Percentiles rank a stretch among this genome's conserved stretches.
Evolutionary conservation across 139 green algal genomes (phyloP).

Genomic region (Zygnema circumcarinatum): DNA sequence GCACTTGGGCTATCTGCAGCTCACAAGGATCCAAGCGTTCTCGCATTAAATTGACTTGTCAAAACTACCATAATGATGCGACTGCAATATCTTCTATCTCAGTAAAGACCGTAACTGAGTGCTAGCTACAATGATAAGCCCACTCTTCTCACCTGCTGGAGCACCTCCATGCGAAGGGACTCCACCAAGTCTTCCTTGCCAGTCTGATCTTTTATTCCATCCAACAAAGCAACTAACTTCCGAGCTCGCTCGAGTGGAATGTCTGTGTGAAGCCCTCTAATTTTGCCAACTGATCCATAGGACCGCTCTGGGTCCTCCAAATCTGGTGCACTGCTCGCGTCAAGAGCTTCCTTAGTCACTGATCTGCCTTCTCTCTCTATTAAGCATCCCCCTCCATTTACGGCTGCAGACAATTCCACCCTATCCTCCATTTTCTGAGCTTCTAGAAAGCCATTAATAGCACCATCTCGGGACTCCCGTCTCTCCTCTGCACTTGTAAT

Average conservation of each 20-base stretch:
- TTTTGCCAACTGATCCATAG: neutral
- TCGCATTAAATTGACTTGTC: no score
- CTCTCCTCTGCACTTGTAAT: neutral
- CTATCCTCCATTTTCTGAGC: neutral
- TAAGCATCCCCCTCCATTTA: neutral
- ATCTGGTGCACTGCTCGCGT: neutral
- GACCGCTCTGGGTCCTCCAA: neutral
- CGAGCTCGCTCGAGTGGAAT: neutral
- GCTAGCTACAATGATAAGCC: no score
- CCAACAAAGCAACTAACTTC: conserved; percentile 1
- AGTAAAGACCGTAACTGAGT: no score
- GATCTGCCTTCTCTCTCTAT: no score
- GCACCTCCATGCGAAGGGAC: conserved; percentile 31
- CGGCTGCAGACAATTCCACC: no score
- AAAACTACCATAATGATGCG: no score
- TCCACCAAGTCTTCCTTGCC: conserved; percentile 48
- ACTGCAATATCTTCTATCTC: no score
- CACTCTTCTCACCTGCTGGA: conserved; percentile 54
- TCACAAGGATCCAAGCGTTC: neutral
- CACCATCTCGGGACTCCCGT: no score
- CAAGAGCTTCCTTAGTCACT: neutral
- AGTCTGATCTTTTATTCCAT: conserved; percentile 15
- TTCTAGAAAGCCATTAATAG: neutral
- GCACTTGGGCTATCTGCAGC: conserved; percentile 26
- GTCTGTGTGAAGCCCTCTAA: neutral